Conservation (phyloP, 129 eudicot species). For the Flaveria robusta region DNA sequence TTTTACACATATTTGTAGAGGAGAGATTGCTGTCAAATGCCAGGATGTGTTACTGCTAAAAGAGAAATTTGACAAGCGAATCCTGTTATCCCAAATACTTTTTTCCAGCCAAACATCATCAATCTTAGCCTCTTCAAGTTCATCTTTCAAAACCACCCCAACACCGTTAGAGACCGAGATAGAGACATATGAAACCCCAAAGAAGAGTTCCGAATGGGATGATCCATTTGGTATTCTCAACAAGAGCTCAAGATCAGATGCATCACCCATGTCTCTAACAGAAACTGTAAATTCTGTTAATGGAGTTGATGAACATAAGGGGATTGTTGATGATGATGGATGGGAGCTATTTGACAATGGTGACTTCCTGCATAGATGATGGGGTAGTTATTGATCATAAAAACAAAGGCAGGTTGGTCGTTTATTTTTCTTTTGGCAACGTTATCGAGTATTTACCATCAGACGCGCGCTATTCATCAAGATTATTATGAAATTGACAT, state of each 20-base stretch:
- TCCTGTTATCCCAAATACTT: conserved; percentile 51
- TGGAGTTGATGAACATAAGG: conserved; percentile 29
- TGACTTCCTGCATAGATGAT: not conserved
- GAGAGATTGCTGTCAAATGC: conserved; percentile 77
- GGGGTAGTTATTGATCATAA: not conserved
- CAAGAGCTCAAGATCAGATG: conserved; percentile 13
- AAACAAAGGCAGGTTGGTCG: not conserved
- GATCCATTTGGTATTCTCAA: conserved; percentile 20
- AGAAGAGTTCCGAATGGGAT: conserved; percentile 17
- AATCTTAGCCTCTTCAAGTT: conserved; percentile 45
- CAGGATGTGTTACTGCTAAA: conserved; percentile 71
- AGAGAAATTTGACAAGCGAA: conserved; percentile 57
- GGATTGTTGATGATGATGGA: conserved; percentile 49
- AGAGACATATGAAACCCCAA: conserved; percentile 26
- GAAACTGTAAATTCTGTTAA: not conserved
- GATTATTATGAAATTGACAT: not conserved
- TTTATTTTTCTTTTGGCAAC: not conserved
- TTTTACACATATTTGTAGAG: conserved; percentile 46
- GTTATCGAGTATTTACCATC: not conserved
- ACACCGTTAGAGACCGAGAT: conserved; percentile 27
- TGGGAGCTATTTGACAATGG: conserved; percentile 51
- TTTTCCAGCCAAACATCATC: conserved; percentile 50
- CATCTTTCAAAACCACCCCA: conserved; percentile 43
- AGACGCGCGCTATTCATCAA: not conserved
- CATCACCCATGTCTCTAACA: conserved; percentile 19